Conservation (phyloP, 2,329 filamentous ascomycete genomes). For the Aspergillus sp. region DNA sequence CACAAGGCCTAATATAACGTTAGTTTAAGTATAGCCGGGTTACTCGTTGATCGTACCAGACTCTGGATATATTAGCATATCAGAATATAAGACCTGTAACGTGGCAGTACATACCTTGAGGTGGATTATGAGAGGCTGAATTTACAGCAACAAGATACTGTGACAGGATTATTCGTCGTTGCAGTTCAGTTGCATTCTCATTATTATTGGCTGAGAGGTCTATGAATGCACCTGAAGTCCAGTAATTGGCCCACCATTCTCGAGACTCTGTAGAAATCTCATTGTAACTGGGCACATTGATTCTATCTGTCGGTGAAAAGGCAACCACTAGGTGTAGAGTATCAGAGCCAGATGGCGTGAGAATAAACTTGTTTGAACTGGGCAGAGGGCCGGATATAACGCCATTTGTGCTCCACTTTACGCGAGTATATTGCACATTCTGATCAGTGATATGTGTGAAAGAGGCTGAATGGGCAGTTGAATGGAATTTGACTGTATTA, state of each 20-base stretch:
- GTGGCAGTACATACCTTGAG: constrained; percentile 20
- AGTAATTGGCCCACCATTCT: constrained; percentile 52
- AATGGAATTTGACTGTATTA: constrained; percentile 17
- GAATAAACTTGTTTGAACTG: background rate
- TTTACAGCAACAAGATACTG: constrained; percentile 57
- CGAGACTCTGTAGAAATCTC: background rate
- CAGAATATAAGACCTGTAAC: no score
- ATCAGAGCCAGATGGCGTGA: background rate
- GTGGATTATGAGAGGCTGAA: constrained; percentile 24
- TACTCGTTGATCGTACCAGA: background rate
- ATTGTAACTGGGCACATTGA: background rate
- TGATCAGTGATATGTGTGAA: background rate
- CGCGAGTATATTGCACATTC: background rate
- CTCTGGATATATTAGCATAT: background rate
- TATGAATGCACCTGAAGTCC: constrained; percentile 54
- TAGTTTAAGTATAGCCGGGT: background rate
- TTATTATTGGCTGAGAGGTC: constrained; percentile 46
- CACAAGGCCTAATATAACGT: constrained; percentile 42
- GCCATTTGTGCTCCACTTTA: background rate
- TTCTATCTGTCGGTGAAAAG: no score
- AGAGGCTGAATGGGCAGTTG: background rate
- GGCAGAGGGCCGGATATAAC: background rate
- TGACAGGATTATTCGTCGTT: constrained; percentile 54
- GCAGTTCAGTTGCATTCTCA: constrained; percentile 49
- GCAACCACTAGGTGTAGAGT: background rate